phyloP scores from a whole-genome alignment of 495 filamentous ascomycete genomes.

The Penicillium simplicissimum region DNA sequence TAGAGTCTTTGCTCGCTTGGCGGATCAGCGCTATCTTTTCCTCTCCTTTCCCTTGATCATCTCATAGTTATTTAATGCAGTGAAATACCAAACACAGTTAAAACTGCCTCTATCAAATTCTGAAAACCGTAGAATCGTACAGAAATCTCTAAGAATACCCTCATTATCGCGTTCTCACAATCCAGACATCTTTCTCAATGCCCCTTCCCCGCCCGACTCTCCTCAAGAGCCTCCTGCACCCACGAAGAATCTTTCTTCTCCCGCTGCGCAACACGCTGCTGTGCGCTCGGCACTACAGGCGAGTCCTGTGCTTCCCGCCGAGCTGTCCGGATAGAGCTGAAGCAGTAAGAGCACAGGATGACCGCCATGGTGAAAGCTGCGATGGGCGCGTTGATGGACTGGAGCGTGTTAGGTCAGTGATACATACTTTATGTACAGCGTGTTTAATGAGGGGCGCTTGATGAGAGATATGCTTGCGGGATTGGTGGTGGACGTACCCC shows the following conservation, averaged over 20 bases:
- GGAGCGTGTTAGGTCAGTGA: background rate
- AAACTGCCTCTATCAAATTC: background rate
- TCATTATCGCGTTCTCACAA: background rate
- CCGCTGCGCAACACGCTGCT: conserved; percentile 6
- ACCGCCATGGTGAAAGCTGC: conserved; percentile 53
- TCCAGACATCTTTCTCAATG: background rate
- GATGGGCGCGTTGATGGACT: conserved; percentile 51
- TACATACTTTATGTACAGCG: too few relatives aligned
- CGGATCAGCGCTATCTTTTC: background rate
- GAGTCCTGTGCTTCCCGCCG: conserved; percentile 36
- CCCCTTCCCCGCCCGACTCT: conserved; percentile 21
- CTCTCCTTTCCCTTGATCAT: background rate
- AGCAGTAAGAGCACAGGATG: conserved; percentile 49
- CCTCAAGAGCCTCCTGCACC: conserved; percentile 44
- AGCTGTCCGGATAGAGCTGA: conserved; percentile 51
- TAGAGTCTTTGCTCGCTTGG: background rate
- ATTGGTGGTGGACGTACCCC: conserved; percentile 23
- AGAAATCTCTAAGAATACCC: background rate
- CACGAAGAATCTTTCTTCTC: conserved; percentile 31
- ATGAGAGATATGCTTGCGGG: background rate
- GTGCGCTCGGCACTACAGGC: conserved; percentile 4
- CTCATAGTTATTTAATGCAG: background rate
- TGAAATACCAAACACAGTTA: background rate
- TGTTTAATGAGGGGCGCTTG: too few relatives aligned
- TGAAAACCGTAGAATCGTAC: background rate